Base-by-base conservation (phyloP, 805 yeast species). In the Wickerhamiella galacta region DNA sequence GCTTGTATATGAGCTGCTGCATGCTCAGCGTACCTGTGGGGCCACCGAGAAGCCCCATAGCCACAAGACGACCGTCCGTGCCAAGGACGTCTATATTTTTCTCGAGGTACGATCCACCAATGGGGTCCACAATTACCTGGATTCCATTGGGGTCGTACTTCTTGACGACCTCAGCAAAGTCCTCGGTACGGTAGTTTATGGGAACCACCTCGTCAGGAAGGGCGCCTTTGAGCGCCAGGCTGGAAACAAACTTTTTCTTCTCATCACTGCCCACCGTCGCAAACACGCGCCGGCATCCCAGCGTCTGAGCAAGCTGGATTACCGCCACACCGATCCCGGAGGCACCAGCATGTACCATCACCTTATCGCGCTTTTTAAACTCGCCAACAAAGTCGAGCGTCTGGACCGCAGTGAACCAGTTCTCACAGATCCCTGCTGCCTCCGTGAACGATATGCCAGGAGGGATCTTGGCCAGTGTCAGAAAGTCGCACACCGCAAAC, bases 341-440 rank as follows among this genome's bases (percentile, higher is more conserved):
- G 18, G 57, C 51, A 1, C 60, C 61, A 18, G 53, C 55, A 35
- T 48, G 58, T 19, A 58, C 42, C 25, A 54, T 41, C 10, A 58
- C 41, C 15, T 45, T 33, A 28, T 51, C 47, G 11, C 50, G 49
- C 41, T 45, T 39, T 21, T 39, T 31, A 31, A 56, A 39, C 12
- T 36, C 34, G n/a, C 51, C 57, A 2, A 51, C 53, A 20, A 37
- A 19, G 8, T 40, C 42, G 6, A 58, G 40, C 6, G 51, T 48
- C 37, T 54, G 59, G 3, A 48, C 30, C 0, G 63, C 63, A 4
- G 57, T 47, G 24, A 53, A 44, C 63, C 63, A 58, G 15, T 39
- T 49, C 25, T 52, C 55, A 3, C 57, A 58, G 3, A 57, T 35
- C 1, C 51, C 43, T 2, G 60, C 57, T 2, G 57, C 57, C 9